A percentile compares a stretch with the other conserved stretches of the same genome.
Evolutionary conservation across 495 filamentous ascomycete genomes (phyloP).

Genomic region (Aspergillus leporis): DNA sequence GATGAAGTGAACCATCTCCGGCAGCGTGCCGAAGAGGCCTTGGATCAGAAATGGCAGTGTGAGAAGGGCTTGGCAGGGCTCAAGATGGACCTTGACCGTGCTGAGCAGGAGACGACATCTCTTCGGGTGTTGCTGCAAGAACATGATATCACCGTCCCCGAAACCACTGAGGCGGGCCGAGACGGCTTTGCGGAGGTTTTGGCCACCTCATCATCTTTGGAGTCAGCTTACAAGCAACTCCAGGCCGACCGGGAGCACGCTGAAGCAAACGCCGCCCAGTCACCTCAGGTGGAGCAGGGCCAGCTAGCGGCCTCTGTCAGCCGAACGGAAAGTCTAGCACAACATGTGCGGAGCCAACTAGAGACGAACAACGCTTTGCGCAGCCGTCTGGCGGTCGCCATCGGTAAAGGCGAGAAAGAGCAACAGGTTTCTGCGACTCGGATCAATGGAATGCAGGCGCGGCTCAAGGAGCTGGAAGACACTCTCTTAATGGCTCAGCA

Average conservation of each 20-base stretch:
- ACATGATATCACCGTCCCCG: constrained; percentile 75
- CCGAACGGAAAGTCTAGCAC: constrained; percentile 74
- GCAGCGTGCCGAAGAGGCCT: constrained; percentile 86
- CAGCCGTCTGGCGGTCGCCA: constrained; percentile 78
- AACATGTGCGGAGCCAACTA: constrained; percentile 75
- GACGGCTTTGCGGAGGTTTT: constrained; percentile 53
- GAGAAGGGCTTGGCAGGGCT: constrained; percentile 90
- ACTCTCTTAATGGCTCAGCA: constrained; percentile 80
- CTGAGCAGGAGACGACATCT: constrained; percentile 85
- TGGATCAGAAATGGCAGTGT: constrained; percentile 95
- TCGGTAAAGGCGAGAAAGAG: constrained; percentile 81
- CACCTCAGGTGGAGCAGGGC: constrained; percentile 63
- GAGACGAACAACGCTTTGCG: constrained; percentile 72
- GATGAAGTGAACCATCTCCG: constrained; percentile 84
- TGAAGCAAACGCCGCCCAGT: constrained; percentile 61
- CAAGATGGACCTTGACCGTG: constrained; percentile 96
- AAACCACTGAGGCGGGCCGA: constrained; percentile 37
- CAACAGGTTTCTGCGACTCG: constrained; percentile 75
- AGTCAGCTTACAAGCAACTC: constrained; percentile 77
- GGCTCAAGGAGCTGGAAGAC: constrained; percentile 80
- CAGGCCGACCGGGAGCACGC: constrained; percentile 75
- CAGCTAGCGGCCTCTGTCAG: constrained; percentile 70
- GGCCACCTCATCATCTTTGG: constrained; percentile 69
- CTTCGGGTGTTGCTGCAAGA: constrained; percentile 79
- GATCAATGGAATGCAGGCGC: constrained; percentile 80